Base-by-base conservation (phyloP, 108 stramenopile species). In the Pseudonitzschia multiseries region DNA sequence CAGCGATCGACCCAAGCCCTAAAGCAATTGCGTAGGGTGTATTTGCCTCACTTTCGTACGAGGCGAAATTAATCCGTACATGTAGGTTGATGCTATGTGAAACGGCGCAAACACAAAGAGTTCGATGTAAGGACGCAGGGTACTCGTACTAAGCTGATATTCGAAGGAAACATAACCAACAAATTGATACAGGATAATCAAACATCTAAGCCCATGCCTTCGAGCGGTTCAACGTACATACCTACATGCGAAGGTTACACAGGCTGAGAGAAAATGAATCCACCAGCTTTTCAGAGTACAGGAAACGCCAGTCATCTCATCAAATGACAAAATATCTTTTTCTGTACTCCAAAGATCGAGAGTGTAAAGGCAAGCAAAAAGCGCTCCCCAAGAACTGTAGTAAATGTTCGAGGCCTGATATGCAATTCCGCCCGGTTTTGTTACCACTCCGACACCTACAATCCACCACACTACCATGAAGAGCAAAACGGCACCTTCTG, bases 211-310 rank as follows among this genome's bases (percentile, higher is more conserved):
- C 6, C 6, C 36, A 36, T 48, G 46, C 46, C 14, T 48, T 10
- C 4, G 4, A 18, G 4, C 18, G 13, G 17, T 48, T 18, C 17
- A 48, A 14, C 46, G 18, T 24, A 56, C 54, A 26, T 56, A 56
- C 54, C 54, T 56, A 29, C 46, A 67, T 31, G 33, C 66, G 22
- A 67, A 67, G n/a, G 43, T 41, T n/a, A 67, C 66, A 22, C 42
- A 67, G 15, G 66, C 42, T 26, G 44, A 48, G 8, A 67, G 28
- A 67, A 67, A 67, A 14, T 85, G 71, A 18, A 80, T 65, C 73
- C 79, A 92, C 90, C 90, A 92, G n/a, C 72, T 76, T 14, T 75
- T 76, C 8, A 92, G 64, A 20, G 90, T 92, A 3, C 59, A 28
- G 1, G 82, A 83, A 13, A 92, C 64, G 14, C 84, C 56, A 27